These are phyloP conservation scores for Termitomyces eurrhizus DNA, from an alignment of 768 basidiomycete genomes.

Conservation along the genomic window DNA sequence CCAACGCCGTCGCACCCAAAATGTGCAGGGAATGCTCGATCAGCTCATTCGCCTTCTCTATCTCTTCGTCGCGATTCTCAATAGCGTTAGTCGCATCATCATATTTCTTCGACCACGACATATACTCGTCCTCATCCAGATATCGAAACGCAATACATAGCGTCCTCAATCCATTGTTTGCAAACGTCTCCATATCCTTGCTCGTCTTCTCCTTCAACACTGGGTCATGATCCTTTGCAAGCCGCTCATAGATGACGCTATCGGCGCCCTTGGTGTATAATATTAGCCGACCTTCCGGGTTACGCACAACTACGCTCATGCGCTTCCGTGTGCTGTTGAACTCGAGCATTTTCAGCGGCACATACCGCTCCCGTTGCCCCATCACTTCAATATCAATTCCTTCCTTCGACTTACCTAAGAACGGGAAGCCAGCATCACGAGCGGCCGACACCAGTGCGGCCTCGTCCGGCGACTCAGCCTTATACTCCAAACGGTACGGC, in stretches of 20 bases:
- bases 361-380: constrained; percentile 83
- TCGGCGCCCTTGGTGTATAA: constrained; percentile 98
- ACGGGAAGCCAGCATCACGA: constrained; percentile 90
- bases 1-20: constrained; percentile 91
- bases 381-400: constrained; percentile 86
- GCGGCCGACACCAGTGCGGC: constrained; percentile 92
- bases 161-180: constrained; percentile 89
- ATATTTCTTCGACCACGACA: constrained; percentile 73
- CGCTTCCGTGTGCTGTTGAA: constrained; percentile 94
- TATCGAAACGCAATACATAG: constrained; percentile 84
- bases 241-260: constrained; percentile 86
- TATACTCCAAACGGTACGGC: constrained; percentile 76
- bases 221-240: constrained; percentile 72
- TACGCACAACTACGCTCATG: constrained; percentile 90
- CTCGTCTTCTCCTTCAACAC: constrained; percentile 71
- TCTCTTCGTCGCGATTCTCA: constrained; percentile 83
- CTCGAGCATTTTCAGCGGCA: constrained; percentile 77
- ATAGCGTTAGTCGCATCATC: constrained; percentile 78
- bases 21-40: constrained; percentile 84
- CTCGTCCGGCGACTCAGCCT: constrained; percentile 96
- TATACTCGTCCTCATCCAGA: constrained; percentile 80
- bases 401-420: constrained; percentile 71
- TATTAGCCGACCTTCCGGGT: constrained; percentile 76
- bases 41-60: constrained; percentile 81
- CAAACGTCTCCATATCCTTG: constrained; percentile 90